phyloP scores from a whole-genome alignment of 768 basidiomycete genomes.

The Sporobolomyces roseus region DNA sequence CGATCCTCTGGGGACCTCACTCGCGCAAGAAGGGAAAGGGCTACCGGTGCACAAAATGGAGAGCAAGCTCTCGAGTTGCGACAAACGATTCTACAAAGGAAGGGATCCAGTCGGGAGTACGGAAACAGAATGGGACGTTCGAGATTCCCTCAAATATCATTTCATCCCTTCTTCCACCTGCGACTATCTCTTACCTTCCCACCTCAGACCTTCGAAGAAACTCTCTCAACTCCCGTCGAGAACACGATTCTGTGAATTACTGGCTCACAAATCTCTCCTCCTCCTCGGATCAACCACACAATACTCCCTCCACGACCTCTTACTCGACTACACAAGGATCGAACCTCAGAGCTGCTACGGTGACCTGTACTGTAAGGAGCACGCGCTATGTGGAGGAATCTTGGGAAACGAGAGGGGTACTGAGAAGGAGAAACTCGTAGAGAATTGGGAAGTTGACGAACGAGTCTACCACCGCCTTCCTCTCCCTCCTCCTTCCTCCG shows the following conservation, averaged over 20 bases:
- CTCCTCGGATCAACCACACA: conserved; percentile 44
- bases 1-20: conserved; percentile 26
- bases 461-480: conserved; percentile 32
- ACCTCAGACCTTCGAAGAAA: neutral
- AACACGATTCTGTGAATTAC: conserved; percentile 33
- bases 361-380: conserved; percentile 46
- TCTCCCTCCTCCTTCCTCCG: conserved; percentile 17
- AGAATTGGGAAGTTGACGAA: conserved; percentile 26
- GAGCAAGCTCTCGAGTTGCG: conserved; percentile 35
- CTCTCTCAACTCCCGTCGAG: conserved; percentile 13
- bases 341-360: conserved; percentile 44
- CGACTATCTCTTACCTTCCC: neutral
- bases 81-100: conserved; percentile 44
- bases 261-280: conserved; percentile 44
- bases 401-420: neutral
- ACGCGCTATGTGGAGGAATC: conserved; percentile 40
- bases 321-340: conserved; percentile 42
- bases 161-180: conserved; percentile 35
- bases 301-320: conserved; percentile 44
- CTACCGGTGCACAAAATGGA: conserved; percentile 45
- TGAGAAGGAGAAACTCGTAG: conserved; percentile 2
- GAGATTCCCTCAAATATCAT: conserved; percentile 42
- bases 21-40: neutral
- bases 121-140: conserved; percentile 35
- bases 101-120: neutral